Evolutionary conservation across 768 basidiomycete genomes (phyloP).

Genomic region (Crepidotus variabilis): DNA sequence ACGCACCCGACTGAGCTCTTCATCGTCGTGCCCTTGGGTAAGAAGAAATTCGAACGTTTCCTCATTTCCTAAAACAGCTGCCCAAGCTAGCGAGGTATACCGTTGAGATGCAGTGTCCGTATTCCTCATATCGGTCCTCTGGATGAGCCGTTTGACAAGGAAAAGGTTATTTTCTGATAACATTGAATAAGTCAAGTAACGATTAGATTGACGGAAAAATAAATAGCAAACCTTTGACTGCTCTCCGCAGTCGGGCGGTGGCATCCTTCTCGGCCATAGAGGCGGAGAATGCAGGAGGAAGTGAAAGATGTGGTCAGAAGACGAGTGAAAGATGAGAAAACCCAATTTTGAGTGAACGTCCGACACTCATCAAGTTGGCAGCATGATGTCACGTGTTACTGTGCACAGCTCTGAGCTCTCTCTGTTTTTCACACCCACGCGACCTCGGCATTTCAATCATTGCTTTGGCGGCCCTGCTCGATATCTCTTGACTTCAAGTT

Average conservation of each 20-base stretch:
- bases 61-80: conserved; percentile 82
- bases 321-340: conserved; percentile 1
- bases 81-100: conserved; percentile 89
- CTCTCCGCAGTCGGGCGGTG: conserved; percentile 67
- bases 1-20: conserved; percentile 84
- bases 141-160: conserved; percentile 83
- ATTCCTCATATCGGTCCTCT: conserved; percentile 87
- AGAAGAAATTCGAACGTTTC: conserved; percentile 93
- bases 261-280: conserved; percentile 83
- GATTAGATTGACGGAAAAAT: not conserved
- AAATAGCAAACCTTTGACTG: conserved; percentile 62
- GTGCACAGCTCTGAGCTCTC: not conserved
- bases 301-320: not conserved
- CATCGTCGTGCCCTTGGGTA: conserved; percentile 85
- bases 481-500: conserved; percentile 3
- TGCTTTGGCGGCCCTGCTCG: not conserved
- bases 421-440: not conserved
- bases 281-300: conserved; percentile 11
- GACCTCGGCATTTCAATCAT: not conserved
- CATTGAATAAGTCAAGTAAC: conserved; percentile 9
- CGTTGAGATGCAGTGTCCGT: conserved; percentile 73
- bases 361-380: not conserved
- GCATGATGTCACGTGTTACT: not conserved
- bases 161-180: conserved; percentile 88
- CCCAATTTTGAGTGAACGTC: conserved; percentile 3